Conservation (phyloP, 139 green algal species). For the Chlorella vulgaris region DNA sequence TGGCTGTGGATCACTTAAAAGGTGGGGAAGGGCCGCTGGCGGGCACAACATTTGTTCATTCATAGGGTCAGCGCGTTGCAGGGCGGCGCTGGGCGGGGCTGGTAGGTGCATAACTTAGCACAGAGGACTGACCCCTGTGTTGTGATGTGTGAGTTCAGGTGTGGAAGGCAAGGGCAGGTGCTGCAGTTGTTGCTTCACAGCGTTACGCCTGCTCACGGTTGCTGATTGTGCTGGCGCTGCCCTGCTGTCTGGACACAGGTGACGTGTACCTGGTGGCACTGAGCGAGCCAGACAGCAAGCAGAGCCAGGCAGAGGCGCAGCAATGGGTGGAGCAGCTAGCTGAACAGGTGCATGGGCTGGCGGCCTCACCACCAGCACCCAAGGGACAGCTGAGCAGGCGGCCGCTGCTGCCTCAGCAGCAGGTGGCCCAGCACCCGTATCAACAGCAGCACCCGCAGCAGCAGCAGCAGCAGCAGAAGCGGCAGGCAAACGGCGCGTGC, state of each 20-base stretch:
- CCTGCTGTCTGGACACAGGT: background rate
- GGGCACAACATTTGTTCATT: background rate
- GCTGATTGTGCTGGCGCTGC: background rate
- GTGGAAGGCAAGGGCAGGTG: conserved; percentile 33
- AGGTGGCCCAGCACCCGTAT: background rate
- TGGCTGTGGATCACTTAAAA: conserved; percentile 84
- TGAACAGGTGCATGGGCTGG: background rate
- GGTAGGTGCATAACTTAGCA: no score
- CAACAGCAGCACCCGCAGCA: background rate
- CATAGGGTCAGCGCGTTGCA: background rate
- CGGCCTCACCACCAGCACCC: no score
- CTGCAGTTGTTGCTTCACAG: background rate
- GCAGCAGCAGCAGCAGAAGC: conserved; percentile 10
- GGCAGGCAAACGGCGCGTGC: conserved; percentile 16
- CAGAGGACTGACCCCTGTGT: no score
- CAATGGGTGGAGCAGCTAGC: background rate
- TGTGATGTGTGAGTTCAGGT: no score
- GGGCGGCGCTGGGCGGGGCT: no score
- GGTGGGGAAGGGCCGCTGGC: conserved; percentile 44
- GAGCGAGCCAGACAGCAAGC: conserved; percentile 4
- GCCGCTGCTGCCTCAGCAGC: conserved; percentile 8
- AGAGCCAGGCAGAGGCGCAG: conserved; percentile 9
- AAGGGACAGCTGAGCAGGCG: background rate
- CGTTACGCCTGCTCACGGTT: no score
- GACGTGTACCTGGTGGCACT: conserved; percentile 78